These are phyloP conservation scores for Pseudozyma pruni DNA, from an alignment of 1,284 basidiomycete species.

Conservation along the genomic window DNA sequence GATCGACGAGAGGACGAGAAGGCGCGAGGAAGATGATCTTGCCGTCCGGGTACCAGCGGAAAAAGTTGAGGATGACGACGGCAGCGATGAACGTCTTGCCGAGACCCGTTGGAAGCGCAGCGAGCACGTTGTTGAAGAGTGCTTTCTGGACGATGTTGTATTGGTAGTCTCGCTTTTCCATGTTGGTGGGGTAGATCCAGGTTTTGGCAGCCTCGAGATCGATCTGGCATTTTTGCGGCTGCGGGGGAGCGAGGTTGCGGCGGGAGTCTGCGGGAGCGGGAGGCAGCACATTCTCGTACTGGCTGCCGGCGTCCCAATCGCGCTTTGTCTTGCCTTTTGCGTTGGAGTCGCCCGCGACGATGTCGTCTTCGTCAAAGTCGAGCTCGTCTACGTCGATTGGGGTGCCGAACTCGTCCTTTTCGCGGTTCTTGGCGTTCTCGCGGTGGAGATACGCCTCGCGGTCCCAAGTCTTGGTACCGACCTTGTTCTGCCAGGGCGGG, in stretches of 20 bases:
- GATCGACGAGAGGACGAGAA: constrained; percentile 92
- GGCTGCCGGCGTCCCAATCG: constrained; percentile 34
- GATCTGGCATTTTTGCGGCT: constrained; percentile 68
- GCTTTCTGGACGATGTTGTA: constrained; percentile 89
- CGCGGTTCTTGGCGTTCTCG: constrained; percentile 39
- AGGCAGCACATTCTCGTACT: constrained; percentile 11
- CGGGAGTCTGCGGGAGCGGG: constrained; percentile 11
- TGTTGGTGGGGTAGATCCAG: constrained; percentile 93
- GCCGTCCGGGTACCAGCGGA: constrained; percentile 62
- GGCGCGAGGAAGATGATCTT: constrained; percentile 90
- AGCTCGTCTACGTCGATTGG: constrained; percentile 35
- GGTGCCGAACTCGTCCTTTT: constrained; percentile 19
- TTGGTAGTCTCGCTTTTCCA: constrained; percentile 90
- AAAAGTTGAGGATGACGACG: constrained; percentile 79
- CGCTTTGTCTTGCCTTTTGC: constrained; percentile 14
- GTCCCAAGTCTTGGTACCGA: constrained; percentile 50
- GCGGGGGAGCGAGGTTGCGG: constrained; percentile 16
- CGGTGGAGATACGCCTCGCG: constrained; percentile 40
- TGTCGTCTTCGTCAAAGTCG: constrained; percentile 10
- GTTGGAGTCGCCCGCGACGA: not conserved
- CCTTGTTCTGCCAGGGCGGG: constrained; percentile 22
- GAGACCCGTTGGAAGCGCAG: constrained; percentile 92
- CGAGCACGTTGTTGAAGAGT: constrained; percentile 92
- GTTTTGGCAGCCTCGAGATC: constrained; percentile 82
- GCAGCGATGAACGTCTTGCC: constrained; percentile 99